Evolutionary conservation across 108 stramenopile species (phyloP), one percentile per base, ranked within the genome.

Genomic region (Stephanodiscus minutulus): DNA sequence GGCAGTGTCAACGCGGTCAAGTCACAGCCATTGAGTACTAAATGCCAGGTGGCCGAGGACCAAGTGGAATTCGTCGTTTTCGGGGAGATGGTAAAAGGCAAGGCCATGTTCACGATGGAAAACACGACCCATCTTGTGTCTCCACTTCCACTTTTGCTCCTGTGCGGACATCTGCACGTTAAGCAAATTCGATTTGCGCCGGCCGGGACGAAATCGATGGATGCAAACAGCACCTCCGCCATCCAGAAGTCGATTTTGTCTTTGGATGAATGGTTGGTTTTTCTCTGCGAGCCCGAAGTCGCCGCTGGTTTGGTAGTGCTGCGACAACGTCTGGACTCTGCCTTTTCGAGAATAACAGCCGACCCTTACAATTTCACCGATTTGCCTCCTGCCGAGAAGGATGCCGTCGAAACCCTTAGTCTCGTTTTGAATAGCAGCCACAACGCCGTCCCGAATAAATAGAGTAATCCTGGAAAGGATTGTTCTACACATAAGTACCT

Each of bases 221-320:
- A 73, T 52, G 37, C 22, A 28, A 31, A 74, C 33, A 18, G 44
- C n/a, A 1, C 27, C 18, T 31, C 29, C 1, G 17, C 57, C 49
- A 66, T 57, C 25, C 36, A 74, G 39, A 72, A 59, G 39, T 77
- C 83, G 18, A 71, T 84, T 12, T 66, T 88, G 59, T 82, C 81
- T 2, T 55, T 92, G 12, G 91, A 92, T 54, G 87, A 88, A 44
- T 92, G 88, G 88, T 76, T 92, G 37, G 70, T 71, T 15, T 92
- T 92, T 66, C 18, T 76, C 33, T 86, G 85, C 63, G 52, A 68
- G 10, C 59, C 74, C 25, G 78, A 77, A 20, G 67, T 74, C 4
- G 83, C 85, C 1, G 58, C 75, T 10, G 50, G 73, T 6, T 65
- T 92, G 33, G 88, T 87, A 18, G 62, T 87, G 18, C 63, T 92